These are phyloP conservation scores for Trametes hirsuta DNA, from an alignment of 1,284 basidiomycete species.

Conservation along the genomic window DNA sequence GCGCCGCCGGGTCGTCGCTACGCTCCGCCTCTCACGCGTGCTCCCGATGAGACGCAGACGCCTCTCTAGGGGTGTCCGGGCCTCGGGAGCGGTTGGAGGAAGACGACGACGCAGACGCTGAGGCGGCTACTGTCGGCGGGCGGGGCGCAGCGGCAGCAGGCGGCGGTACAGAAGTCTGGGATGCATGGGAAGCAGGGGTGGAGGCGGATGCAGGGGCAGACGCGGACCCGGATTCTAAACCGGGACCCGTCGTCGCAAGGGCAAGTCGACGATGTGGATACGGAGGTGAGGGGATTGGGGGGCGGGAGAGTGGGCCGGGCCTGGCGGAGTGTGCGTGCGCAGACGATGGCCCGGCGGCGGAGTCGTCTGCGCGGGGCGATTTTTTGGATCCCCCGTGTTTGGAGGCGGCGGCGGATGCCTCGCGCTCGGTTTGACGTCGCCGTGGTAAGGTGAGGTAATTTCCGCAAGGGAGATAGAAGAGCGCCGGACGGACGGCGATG, in stretches of 20 bases:
- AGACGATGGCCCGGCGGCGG: slow-evolving; percentile 54
- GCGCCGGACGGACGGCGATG: slow-evolving; percentile 26
- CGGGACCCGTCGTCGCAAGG: slow-evolving; percentile 20
- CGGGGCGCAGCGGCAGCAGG: not conserved
- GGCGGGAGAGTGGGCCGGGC: slow-evolving; percentile 33
- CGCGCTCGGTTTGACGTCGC: slow-evolving; percentile 6
- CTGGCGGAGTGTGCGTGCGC: slow-evolving; percentile 41
- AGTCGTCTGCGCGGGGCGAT: slow-evolving; percentile 55
- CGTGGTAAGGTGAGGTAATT: slow-evolving; percentile 35
- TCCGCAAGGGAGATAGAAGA: slow-evolving; percentile 39
- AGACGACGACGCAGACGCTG: slow-evolving; percentile 1
- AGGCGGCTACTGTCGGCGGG: not conserved
- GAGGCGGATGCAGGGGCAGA: not conserved
- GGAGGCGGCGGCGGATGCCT: slow-evolving; percentile 6
- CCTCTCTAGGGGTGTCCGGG: slow-evolving; percentile 5
- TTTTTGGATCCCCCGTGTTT: slow-evolving; percentile 47
- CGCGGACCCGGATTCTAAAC: slow-evolving; percentile 13
- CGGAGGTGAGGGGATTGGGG: slow-evolving; percentile 25
- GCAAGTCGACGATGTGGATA: slow-evolving; percentile 29
- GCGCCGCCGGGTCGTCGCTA: not conserved
- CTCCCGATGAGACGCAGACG: slow-evolving; percentile 9
- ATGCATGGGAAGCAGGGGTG: not conserved
- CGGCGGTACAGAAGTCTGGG: not conserved
- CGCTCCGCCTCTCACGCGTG: slow-evolving; percentile 1
- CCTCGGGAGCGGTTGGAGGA: slow-evolving; percentile 4